phyloP scores from a whole-genome alignment of 495 filamentous ascomycete genomes.

The Xylaria venustula region DNA sequence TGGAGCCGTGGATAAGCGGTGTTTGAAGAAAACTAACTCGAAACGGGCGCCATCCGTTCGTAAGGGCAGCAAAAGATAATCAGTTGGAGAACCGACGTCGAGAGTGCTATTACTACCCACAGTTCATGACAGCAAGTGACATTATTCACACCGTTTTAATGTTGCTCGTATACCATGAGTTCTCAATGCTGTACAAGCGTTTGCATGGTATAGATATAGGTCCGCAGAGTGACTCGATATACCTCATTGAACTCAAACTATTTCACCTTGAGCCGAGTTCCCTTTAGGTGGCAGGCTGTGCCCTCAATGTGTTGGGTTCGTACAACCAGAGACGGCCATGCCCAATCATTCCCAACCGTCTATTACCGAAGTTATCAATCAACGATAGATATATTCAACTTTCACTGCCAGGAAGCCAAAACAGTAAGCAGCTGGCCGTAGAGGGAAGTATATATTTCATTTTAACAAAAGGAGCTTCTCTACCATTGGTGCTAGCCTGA shows the following conservation, averaged over 20 bases:
- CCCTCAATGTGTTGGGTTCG: too few species aligned
- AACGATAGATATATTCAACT: not conserved
- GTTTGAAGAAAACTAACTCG: not conserved
- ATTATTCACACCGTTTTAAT: not conserved
- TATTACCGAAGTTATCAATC: not conserved
- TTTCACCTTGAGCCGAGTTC: too few species aligned
- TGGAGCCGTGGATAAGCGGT: conserved; percentile 16
- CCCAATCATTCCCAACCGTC: not conserved
- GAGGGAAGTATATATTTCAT: not conserved
- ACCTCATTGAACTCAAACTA: too few species aligned
- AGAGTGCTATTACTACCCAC: not conserved
- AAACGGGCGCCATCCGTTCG: not conserved
- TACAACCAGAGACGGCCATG: not conserved
- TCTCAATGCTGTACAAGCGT: too few species aligned
- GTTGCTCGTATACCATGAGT: too few species aligned
- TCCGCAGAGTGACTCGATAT: too few species aligned
- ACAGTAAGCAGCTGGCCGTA: too few species aligned
- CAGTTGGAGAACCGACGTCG: not conserved
- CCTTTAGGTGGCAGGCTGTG: too few species aligned
- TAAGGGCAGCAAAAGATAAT: not conserved
- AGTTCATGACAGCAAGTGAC: not conserved
- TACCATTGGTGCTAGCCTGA: not conserved
- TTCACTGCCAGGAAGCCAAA: too few species aligned
- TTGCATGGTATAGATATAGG: too few species aligned
- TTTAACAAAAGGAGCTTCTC: not conserved